phyloP scores from a whole-genome alignment of 2,329 filamentous ascomycete genomes.

The Fusarium bulbicola region DNA sequence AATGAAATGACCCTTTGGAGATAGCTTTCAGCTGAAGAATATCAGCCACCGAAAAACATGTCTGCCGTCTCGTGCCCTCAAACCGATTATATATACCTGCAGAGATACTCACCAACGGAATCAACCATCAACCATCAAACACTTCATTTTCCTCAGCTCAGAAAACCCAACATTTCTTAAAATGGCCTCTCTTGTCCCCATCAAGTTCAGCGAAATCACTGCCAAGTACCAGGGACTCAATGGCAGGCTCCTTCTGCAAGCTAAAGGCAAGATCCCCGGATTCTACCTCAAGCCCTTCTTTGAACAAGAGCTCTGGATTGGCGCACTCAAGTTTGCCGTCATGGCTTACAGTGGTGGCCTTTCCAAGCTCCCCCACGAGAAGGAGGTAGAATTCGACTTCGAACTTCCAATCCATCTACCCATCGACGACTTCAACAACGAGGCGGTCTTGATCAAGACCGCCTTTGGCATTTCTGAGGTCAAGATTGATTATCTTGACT shows the following conservation, averaged over 20 bases:
- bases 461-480: neutral
- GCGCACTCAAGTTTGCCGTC: neutral
- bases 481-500: neutral
- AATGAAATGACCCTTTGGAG: neutral
- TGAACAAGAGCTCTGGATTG: neutral
- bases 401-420: neutral
- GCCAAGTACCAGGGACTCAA: neutral
- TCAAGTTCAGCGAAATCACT: neutral
- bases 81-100: neutral
- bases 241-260: neutral
- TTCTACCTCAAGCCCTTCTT: neutral
- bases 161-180: neutral
- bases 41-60: neutral
- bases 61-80: too few relatives aligned
- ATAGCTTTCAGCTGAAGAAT: neutral
- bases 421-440: neutral
- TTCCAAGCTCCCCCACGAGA: neutral
- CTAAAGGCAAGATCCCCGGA: neutral
- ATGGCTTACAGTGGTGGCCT: neutral
- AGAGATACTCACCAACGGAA: neutral
- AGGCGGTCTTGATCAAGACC: neutral
- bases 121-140: neutral
- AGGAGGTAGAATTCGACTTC: neutral
- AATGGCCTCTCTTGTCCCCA: neutral
- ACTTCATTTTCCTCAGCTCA: neutral